Conservation (phyloP, 495 filamentous ascomycete species). For the Daldinia grandis region DNA sequence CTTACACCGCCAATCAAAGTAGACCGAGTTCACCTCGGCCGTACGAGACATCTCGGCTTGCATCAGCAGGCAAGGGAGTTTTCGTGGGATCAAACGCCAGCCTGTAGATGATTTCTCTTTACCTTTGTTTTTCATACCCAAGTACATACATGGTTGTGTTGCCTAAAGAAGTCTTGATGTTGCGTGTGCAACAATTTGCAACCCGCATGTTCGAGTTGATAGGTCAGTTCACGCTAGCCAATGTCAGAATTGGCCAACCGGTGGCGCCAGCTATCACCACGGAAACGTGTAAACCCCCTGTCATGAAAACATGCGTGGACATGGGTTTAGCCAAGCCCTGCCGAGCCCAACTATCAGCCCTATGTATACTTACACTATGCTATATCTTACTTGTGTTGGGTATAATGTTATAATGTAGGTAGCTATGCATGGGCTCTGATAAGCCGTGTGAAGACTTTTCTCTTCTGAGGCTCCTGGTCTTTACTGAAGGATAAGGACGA, state of each 20-base stretch:
- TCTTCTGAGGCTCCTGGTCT: constrained; percentile 25
- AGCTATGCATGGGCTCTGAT: constrained; percentile 7
- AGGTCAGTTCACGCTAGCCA: constrained; percentile 5
- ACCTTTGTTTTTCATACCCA: not conserved
- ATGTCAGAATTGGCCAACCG: constrained; percentile 26
- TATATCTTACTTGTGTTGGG: constrained; percentile 4
- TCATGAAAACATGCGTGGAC: not conserved
- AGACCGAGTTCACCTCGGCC: not conserved
- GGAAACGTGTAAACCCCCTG: constrained; percentile 18
- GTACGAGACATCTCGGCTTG: not conserved
- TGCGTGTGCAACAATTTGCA: constrained; percentile 14
- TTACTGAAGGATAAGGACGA: constrained; percentile 27
- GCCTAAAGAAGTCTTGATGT: constrained; percentile 21
- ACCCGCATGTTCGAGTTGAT: constrained; percentile 2
- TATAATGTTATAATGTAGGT: not conserved
- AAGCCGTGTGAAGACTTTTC: constrained; percentile 14
- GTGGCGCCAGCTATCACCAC: constrained; percentile 28
- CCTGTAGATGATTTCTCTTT: not conserved
- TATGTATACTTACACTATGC: too few relatives aligned
- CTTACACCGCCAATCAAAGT: not conserved
- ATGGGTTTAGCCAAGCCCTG: constrained; percentile 22
- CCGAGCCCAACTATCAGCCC: constrained; percentile 34
- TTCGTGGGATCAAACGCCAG: not conserved
- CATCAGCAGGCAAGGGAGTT: not conserved
- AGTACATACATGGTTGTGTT: not conserved